Base-by-base conservation (phyloP, 345 rosid genomes). In the Melaleuca quinquenervia region DNA sequence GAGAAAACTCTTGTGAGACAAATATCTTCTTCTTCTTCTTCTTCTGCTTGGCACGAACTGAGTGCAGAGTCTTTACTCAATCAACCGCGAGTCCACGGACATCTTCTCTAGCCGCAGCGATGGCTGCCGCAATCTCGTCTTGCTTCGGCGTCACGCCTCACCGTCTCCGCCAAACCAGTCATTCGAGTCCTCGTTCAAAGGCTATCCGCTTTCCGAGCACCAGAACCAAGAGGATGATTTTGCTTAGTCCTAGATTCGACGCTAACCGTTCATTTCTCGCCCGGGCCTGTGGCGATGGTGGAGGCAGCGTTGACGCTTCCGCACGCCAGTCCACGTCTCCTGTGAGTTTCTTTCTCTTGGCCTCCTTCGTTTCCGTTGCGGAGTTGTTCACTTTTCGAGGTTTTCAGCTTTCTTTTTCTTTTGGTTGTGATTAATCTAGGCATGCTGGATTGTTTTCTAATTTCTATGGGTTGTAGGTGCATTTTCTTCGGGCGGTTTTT, bases 331-430 rank as follows among this genome's bases (percentile, higher is more conserved):
- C 93, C 11, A 74, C 89, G 83, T 75, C 92, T 84, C 86, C 92
- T 90, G 97, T 96, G 92, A 93, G 94, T 86, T 27, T 12, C 36
- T 45, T n/a, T 82, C 87, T 82, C 44, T 74, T 18, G 64, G 45
- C 56, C 50, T 41, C 36, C 44, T 22, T 41, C 62, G 60, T 82
- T 62, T 13, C 49, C 41, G 70, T 44, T 32, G 0, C 44, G 49
- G 83, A 45, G 54, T 70, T 83, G 27, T 58, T 32, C 9, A 2
- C 3, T 18, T 86, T 85, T 75, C 12, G 10, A 20, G 18, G 41
- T 49, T 87, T 21, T 32, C 76, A 36, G 48, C 18, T 36, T 70
- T 32, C 78, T 8, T 36, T 32, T 70, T 36, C 13, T 36, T 36
- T 36, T 9, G 26, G 48, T 18, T 11, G 0, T 70, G 78, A 21